Conservation (phyloP, 2,329 filamentous ascomycete genomes). For the Meredithiella fracta region DNA sequence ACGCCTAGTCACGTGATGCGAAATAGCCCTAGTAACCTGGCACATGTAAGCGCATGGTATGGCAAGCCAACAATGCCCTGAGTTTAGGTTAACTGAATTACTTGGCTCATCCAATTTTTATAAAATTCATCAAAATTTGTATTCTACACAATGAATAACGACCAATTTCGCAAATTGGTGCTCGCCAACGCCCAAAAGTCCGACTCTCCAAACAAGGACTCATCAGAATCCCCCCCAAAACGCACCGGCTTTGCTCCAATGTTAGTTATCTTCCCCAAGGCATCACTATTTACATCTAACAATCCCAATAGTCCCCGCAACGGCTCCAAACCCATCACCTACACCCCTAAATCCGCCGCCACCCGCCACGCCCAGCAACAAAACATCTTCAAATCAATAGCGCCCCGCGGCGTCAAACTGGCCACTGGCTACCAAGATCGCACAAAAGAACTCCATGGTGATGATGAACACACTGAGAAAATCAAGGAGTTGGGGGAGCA, state of each 20-base stretch:
- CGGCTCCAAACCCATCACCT: conserved; percentile 23
- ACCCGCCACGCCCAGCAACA: conserved; percentile 36
- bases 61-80: no score
- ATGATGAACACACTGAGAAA: conserved; percentile 41
- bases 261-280: conserved; percentile 31
- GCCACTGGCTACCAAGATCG: conserved; percentile 74
- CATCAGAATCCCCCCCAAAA: not conserved
- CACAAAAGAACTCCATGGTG: conserved; percentile 44
- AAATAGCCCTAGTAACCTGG: no score
- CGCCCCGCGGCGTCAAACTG: conserved; percentile 68
- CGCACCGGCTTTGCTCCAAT: conserved; percentile 7
- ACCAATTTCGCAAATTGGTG: conserved; percentile 75
- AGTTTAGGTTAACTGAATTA: no score
- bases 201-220: conserved; percentile 17
- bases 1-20: no score
- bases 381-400: conserved; percentile 63
- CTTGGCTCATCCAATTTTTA: not conserved
- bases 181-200: conserved; percentile 31
- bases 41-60: no score
- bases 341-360: conserved; percentile 26
- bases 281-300: not conserved
- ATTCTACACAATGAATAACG: conserved; percentile 91
- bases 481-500: conserved; percentile 68
- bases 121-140: not conserved
- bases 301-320: not conserved